Evolutionary conservation across 2,329 filamentous ascomycete species (phyloP), one percentile per base, ranked within the genome.

Genomic region (Pyrenophora graminea): DNA sequence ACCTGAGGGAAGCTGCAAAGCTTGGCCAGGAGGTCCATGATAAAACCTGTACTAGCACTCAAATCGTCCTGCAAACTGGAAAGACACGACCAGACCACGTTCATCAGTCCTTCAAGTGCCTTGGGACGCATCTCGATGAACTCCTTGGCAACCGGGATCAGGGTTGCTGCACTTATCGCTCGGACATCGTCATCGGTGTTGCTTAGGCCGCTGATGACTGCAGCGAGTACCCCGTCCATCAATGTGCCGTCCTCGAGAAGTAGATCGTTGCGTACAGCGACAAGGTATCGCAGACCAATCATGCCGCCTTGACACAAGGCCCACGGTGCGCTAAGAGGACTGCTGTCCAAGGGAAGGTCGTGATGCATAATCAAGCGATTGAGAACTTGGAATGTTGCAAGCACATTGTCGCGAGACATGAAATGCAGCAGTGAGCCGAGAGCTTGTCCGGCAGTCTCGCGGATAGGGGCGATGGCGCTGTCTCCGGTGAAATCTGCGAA

Each of bases 401-500:
- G 84, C 19, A 99, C 93, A 3, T 90, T 93, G 13, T 82, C 78
- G 1, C 87, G 79, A 0, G 91, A 86, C 6, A 99, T 81, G 70
- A 96, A 91, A 59, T 90, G 91, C 46, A 99, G 78, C 12, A 95
- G 85, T 10, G 93, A 91, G 63, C 93, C 95, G 12, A 99, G 80
- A 2, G 92, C 93, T 74, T 99, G 94, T 39, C 94, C 94, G 34
- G 96, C 90, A 0, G 92, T 96, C 76, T 99, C 94, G 59, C 94
- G 83, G 58, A 99, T 97, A 0, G 94, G 94, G 0, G 94, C 94
- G 34, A 99, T 91, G 1, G 95, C 96, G 45, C 91, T 99, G 72
- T 99, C 94, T 4, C 92, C 96, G 52, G 95, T 94, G 76, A 97
- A 99, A 69, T 99, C 94, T 49, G 92, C 95, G 69, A 99, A 99